These are phyloP conservation scores for Botrytis hyacinthi DNA, from an alignment of 2,329 filamentous ascomycete species.

Conservation along the genomic window DNA sequence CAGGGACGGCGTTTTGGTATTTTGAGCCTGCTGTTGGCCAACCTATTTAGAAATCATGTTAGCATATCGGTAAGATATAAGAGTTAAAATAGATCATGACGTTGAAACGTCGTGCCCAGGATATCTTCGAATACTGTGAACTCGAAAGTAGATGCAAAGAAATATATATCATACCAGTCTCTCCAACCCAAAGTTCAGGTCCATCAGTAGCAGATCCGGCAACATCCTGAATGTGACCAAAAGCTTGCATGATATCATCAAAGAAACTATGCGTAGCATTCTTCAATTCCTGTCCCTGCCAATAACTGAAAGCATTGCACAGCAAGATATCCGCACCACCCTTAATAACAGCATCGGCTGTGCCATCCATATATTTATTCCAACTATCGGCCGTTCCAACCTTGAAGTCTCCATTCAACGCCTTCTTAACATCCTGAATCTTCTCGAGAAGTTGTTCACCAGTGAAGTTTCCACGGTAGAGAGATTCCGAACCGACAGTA, in stretches of 20 bases:
- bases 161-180: slow-evolving; percentile 49
- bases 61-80: background rate
- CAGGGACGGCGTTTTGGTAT: slow-evolving; percentile 60
- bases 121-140: background rate
- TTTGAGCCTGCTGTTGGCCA: slow-evolving; percentile 64
- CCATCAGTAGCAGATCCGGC: slow-evolving; percentile 51
- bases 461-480: slow-evolving; percentile 68
- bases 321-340: slow-evolving; percentile 57
- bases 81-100: background rate
- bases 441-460: slow-evolving; percentile 57
- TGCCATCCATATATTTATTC: slow-evolving; percentile 70
- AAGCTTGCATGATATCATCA: slow-evolving; percentile 64
- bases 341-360: slow-evolving; percentile 60
- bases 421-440: slow-evolving; percentile 59
- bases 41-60: slow-evolving; percentile 33
- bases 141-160: background rate
- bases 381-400: slow-evolving; percentile 70
- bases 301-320: slow-evolving; percentile 70
- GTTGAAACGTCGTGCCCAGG: background rate
- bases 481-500: slow-evolving; percentile 67
- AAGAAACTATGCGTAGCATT: slow-evolving; percentile 61
- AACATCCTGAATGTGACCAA: slow-evolving; percentile 59
- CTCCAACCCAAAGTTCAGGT: slow-evolving; percentile 67
- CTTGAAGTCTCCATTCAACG: slow-evolving; percentile 51
- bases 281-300: slow-evolving; percentile 60